Evolutionary conservation across 73 alveolate species (phyloP).

Genomic region (Stentor coeruleus): DNA sequence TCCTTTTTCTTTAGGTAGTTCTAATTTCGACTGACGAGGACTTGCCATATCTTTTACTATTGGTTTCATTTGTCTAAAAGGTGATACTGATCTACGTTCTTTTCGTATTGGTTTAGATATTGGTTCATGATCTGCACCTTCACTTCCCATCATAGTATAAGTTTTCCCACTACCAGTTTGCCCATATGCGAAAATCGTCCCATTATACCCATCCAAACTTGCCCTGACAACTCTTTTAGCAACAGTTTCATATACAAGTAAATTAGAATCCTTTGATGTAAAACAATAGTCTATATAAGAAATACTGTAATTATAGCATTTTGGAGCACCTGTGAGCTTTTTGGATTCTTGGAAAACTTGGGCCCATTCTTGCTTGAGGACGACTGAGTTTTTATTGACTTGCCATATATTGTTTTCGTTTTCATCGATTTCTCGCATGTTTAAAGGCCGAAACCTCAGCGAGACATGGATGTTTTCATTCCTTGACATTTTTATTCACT

Average conservation of each 20-base stretch:
- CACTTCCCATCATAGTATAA: slow-evolving; percentile 57
- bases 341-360: background rate
- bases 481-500: background rate
- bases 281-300: slow-evolving; percentile 20
- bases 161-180: slow-evolving; percentile 64
- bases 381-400: background rate
- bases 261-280: background rate
- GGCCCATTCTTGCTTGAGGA: slow-evolving; percentile 18
- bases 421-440: slow-evolving; percentile 20
- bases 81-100: slow-evolving; percentile 25
- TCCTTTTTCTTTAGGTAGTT: slow-evolving; percentile 1
- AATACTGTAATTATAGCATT: slow-evolving; percentile 3
- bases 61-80: background rate
- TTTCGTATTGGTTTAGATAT: background rate
- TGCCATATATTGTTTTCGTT: slow-evolving; percentile 16
- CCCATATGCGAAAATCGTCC: slow-evolving; percentile 58
- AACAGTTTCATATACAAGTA: background rate
- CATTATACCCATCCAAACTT: slow-evolving; percentile 48
- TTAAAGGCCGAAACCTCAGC: slow-evolving; percentile 24
- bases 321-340: background rate
- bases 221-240: slow-evolving; percentile 23
- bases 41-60: background rate
- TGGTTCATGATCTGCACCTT: slow-evolving; percentile 20
- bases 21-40: background rate
- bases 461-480: slow-evolving; percentile 26